A percentile compares a stretch with the other conserved stretches of the same genome.
Evolutionary conservation across 768 basidiomycete genomes (phyloP).

Genomic region (Lactarius hengduanensis): DNA sequence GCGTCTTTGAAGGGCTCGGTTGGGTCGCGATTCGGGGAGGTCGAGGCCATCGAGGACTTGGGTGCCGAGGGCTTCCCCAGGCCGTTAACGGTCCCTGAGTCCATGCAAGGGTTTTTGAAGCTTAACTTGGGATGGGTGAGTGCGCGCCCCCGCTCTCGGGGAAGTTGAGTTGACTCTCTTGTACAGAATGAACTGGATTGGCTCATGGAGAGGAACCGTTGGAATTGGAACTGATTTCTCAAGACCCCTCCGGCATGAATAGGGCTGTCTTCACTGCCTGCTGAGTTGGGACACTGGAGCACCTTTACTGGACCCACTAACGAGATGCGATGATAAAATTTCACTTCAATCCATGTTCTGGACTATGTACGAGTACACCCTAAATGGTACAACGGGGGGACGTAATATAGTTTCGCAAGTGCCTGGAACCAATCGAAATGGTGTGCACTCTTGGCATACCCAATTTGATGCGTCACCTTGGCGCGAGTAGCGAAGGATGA

Average conservation of each 20-base stretch:
- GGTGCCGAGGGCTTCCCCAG: constrained; percentile 4
- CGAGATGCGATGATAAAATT: not conserved
- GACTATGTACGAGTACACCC: constrained; percentile 18
- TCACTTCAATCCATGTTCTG: not conserved
- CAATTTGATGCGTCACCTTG: not conserved
- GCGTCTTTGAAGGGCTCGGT: not conserved
- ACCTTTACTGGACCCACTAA: not conserved
- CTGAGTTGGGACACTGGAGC: not conserved
- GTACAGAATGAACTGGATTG: constrained; percentile 18
- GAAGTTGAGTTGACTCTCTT: not conserved
- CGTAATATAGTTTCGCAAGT: not conserved
- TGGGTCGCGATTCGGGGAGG: constrained; percentile 14
- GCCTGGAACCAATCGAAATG: not conserved
- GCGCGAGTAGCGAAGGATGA: not conserved
- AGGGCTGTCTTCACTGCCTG: not conserved
- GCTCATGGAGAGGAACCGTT: constrained; percentile 21
- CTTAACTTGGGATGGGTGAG: constrained; percentile 15
- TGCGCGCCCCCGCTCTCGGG: not conserved
- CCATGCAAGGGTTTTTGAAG: constrained; percentile 13
- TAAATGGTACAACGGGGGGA: constrained; percentile 1
- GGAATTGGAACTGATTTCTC: constrained; percentile 17
- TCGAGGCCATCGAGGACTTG: constrained; percentile 18
- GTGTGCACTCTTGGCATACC: not conserved
- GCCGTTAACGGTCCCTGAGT: constrained; percentile 16
- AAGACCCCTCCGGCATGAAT: not conserved